These are phyloP conservation scores for Nakaseomyces glabratus DNA, from an alignment of 1,139 yeast genomes.

Conservation along the genomic window DNA sequence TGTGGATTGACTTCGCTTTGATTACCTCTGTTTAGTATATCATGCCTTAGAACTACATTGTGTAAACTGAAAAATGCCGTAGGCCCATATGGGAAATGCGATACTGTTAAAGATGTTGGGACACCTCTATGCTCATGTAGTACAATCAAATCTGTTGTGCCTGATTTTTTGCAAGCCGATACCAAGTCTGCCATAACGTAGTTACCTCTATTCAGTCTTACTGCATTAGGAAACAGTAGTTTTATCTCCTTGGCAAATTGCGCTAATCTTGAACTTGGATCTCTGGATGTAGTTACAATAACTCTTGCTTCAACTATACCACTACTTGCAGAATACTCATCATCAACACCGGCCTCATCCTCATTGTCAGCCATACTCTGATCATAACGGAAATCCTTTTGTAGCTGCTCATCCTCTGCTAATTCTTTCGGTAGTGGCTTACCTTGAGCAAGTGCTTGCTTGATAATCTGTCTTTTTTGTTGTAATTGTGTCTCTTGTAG, in stretches of 20 bases:
- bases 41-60: slow-evolving; percentile 91
- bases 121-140: slow-evolving; percentile 97
- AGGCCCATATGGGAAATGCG: slow-evolving; percentile 98
- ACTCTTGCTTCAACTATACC: slow-evolving; percentile 91
- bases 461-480: slow-evolving; percentile 77
- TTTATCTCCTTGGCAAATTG: slow-evolving; percentile 92
- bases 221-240: slow-evolving; percentile 79
- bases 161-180: slow-evolving; percentile 67
- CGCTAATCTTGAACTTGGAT: slow-evolving; percentile 72
- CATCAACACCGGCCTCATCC: slow-evolving; percentile 64
- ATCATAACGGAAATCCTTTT: slow-evolving; percentile 76
- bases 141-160: slow-evolving; percentile 73
- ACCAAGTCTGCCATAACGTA: slow-evolving; percentile 80
- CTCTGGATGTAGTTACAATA: slow-evolving; percentile 87
- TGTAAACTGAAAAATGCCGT: slow-evolving; percentile 90
- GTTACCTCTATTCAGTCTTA: slow-evolving; percentile 88
- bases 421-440: slow-evolving; percentile 82
- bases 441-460: slow-evolving; percentile 85
- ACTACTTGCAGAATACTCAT: slow-evolving; percentile 79
- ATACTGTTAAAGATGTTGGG: slow-evolving; percentile 84
- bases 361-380: slow-evolving; percentile 19
- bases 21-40: slow-evolving; percentile 76
- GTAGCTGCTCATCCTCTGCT: slow-evolving; percentile 77
- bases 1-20: slow-evolving; percentile 91
- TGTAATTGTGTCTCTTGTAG: slow-evolving; percentile 80